These are phyloP conservation scores for Stephanodiscus triporus DNA, from an alignment of 108 stramenopile genomes.

Conservation along the genomic window DNA sequence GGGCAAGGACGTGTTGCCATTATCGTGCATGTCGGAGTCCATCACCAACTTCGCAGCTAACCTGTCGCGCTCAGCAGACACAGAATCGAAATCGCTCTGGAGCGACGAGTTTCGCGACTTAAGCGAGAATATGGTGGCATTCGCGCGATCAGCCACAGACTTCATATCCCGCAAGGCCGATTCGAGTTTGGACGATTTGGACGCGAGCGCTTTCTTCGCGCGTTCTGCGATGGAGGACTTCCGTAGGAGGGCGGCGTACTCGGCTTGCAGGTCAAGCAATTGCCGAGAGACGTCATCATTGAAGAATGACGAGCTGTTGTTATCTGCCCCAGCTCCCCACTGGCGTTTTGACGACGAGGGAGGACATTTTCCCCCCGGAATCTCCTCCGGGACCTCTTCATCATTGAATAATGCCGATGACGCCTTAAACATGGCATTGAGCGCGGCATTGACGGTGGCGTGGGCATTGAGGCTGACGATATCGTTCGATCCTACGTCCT, in stretches of 20 bases:
- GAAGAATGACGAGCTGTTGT: background rate
- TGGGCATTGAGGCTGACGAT: background rate
- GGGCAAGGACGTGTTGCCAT: background rate
- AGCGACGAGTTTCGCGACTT: background rate
- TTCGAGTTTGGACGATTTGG: background rate
- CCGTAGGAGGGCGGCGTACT: background rate
- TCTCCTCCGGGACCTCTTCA: background rate
- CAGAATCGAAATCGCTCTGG: background rate
- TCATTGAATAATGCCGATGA: background rate
- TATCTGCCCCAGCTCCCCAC: background rate
- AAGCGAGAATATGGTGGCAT: background rate
- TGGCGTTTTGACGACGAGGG: background rate
- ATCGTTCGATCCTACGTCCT: background rate
- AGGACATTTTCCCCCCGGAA: background rate
- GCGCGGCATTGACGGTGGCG: background rate
- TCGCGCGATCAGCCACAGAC: background rate
- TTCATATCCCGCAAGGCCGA: background rate
- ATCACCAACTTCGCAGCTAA: background rate
- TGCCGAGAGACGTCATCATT: background rate
- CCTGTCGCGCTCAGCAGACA: background rate
- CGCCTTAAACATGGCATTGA: background rate
- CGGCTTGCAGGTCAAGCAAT: conserved; percentile 2
- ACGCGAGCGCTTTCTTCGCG: background rate
- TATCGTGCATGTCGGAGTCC: background rate
- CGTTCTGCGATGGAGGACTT: background rate